These are phyloP conservation scores for Aspergillus sp. DNA, from an alignment of 2,329 filamentous ascomycete species.

Conservation along the genomic window DNA sequence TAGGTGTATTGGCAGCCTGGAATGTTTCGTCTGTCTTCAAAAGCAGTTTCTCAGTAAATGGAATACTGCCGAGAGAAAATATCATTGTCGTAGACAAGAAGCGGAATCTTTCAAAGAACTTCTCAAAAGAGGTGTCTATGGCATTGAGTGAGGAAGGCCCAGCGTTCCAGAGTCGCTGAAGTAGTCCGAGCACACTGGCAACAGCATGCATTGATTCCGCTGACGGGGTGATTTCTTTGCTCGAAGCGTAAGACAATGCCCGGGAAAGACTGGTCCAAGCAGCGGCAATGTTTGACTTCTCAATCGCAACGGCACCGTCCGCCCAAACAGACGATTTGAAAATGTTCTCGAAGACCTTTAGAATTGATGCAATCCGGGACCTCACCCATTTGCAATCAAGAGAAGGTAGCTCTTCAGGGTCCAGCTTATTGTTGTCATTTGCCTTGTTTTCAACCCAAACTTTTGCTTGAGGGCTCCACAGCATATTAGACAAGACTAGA, in stretches of 20 bases:
- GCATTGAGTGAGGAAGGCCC: slow-evolving; percentile 41
- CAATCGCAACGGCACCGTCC: slow-evolving; percentile 37
- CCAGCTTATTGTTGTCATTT: slow-evolving; percentile 54
- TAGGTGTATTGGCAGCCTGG: slow-evolving; percentile 38
- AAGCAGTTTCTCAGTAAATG: slow-evolving; percentile 48
- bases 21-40: slow-evolving; percentile 50
- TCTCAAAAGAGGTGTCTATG: slow-evolving; percentile 20
- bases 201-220: slow-evolving; percentile 77
- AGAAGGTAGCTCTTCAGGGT: slow-evolving; percentile 71
- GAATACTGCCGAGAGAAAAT: slow-evolving; percentile 44
- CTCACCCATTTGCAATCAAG: slow-evolving; percentile 86
- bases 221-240: slow-evolving; percentile 86
- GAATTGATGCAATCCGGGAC: slow-evolving; percentile 61
- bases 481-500: slow-evolving; percentile 67
- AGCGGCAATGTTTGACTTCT: slow-evolving; percentile 46
- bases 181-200: slow-evolving; percentile 63
- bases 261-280: slow-evolving; percentile 59
- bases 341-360: slow-evolving; percentile 55
- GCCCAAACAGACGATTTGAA: slow-evolving; percentile 48
- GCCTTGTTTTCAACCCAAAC: slow-evolving; percentile 74
- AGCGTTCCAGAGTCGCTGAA: slow-evolving; percentile 64
- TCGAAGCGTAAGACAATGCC: slow-evolving; percentile 56
- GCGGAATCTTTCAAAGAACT: slow-evolving; percentile 46
- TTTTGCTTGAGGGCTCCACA: slow-evolving; percentile 46
- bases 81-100: slow-evolving; percentile 50